Base-by-base conservation (phyloP, 768 basidiomycete genomes). In the Suillus hirtellus region DNA sequence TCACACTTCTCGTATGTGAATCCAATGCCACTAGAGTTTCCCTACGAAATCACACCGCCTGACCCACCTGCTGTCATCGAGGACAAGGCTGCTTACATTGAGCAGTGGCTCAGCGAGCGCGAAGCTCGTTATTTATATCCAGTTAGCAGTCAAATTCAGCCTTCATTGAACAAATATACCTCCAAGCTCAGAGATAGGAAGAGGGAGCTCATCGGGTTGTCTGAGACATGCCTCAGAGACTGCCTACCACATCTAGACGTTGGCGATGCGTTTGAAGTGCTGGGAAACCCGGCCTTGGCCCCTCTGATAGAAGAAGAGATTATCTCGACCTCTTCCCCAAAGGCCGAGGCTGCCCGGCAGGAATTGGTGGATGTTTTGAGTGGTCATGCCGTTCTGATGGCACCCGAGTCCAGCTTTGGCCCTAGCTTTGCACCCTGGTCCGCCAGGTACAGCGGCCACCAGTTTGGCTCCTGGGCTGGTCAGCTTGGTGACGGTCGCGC, bases 401-500 rank as follows among this genome's bases (percentile, higher is more conserved):
- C 82, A 10, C 70, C 61, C 21, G 70, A 70, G 35, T 72, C 72
- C 14, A 70, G 74, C 0, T 66, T 67, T 10, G 43, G 14, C 24
- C 11, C 38, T 12, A 75, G 77, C 63, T 76, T 77, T 43, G 80
- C 78, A 4, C 80, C 96, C 0, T 98, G 94, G 93, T 89, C 92
- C 5, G 81, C 95, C 37, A 82, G 95, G 17, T 99, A 98, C 72
- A 93, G 91, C 66, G 96, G 95, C 0, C 92, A 94, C 71, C 93
- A 95, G 68, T 95, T 95, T 69, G 93, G 94, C 0, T 77, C 71
- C 3, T 98, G 90, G 88, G 96, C 97, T 1, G 95, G 95, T 31
- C 97, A 98, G 72, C 82, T 99, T 4, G 97, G 97, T 14, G 96
- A 99, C 70, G 97, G 97, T 0, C 84, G 97, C 19, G 96, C 97